A percentile compares a stretch with the other conserved stretches of the same genome.
These are phyloP conservation scores for Taphrina pruni DNA, from an alignment of 1,139 yeast species.

Conservation along the genomic window DNA sequence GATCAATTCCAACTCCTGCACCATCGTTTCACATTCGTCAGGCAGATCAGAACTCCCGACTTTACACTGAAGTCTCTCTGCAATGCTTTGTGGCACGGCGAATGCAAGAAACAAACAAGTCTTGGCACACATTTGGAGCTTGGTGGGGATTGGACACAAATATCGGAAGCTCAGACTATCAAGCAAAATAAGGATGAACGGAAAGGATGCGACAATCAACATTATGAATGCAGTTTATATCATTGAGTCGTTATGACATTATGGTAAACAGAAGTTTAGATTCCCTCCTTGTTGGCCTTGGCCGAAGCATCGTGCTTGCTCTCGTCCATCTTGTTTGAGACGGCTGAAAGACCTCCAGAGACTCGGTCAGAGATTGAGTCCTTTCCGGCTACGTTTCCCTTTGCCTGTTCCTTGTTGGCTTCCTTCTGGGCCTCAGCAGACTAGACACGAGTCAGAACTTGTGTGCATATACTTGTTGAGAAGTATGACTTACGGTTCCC, in stretches of 20 bases:
- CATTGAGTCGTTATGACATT: constrained; percentile 13
- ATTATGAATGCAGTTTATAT: constrained; percentile 8
- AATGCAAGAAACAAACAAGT: too few species aligned
- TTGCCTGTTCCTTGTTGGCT: constrained; percentile 33
- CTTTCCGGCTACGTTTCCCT: constrained; percentile 33
- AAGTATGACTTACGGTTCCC: constrained; percentile 24
- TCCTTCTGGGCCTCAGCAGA: constrained; percentile 38
- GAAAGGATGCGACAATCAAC: not conserved
- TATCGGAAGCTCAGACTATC: not conserved
- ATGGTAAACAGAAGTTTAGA: constrained; percentile 21
- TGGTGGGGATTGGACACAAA: too few species aligned
- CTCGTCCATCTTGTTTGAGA: constrained; percentile 35
- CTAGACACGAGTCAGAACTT: constrained; percentile 7
- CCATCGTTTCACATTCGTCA: too few species aligned
- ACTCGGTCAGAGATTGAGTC: constrained; percentile 35
- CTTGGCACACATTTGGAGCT: too few species aligned
- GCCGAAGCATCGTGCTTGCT: constrained; percentile 29
- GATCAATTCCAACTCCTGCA: too few species aligned
- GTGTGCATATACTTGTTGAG: too few species aligned
- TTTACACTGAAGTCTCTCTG: too few species aligned
- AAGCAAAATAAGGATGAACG: not conserved
- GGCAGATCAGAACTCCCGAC: too few species aligned
- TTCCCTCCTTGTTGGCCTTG: constrained; percentile 32
- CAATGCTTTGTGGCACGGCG: too few species aligned
- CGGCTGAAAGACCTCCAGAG: constrained; percentile 28